Base-by-base conservation (phyloP, 257 asterid genomes). In the Solanum corneliomulleri region DNA sequence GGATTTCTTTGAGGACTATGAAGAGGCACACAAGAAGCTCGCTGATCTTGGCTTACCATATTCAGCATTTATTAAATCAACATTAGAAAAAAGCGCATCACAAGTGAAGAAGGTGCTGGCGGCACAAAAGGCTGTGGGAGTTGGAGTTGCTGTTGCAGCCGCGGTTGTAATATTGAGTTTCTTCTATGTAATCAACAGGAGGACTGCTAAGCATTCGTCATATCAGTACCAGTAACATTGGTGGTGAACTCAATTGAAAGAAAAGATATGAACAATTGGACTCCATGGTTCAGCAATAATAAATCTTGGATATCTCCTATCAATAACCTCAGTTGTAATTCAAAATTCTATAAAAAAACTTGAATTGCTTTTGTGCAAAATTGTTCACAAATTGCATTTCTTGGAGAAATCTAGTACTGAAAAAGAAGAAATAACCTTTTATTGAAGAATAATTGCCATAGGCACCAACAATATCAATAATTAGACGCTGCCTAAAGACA, bases 1-100 rank as follows among this genome's bases (percentile, higher is more conserved):
- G 47, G 93, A 93, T 84, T 97, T 97, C 93, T 90, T 93, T 88
- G 91, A 69, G 87, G 96, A 95, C 87, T 95, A 95, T 31, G 94
- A 94, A 2, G 93, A 66, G 11, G 94, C 98, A 44, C 99, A 97
- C 91, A 97, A 95, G 89, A 95, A 92, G 86, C 96, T 97, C 21
- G 94, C 98, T 2, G 98, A 97, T 85, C 91, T 94, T 39, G 97
- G 96, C 60, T 94, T 96, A 76, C 91, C 91, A 14, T 89, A 92
- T 44, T 86, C 89, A 1, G 86, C 92, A 9, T 18, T 42, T 41
- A 74, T 81, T 76, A 88, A 82, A 56, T 56, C 64, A 18, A 56
- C 4, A 56, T 56, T 56, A 72, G 76, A 86, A 83, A 93, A 90
- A 87, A 56, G 64, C 4, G 82, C 74, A 27, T 64, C 86, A 39